Evolutionary conservation across 2,329 filamentous ascomycete species (phyloP), one percentile per base, ranked within the genome.

Genomic region (Fusarium decemcellulare): DNA sequence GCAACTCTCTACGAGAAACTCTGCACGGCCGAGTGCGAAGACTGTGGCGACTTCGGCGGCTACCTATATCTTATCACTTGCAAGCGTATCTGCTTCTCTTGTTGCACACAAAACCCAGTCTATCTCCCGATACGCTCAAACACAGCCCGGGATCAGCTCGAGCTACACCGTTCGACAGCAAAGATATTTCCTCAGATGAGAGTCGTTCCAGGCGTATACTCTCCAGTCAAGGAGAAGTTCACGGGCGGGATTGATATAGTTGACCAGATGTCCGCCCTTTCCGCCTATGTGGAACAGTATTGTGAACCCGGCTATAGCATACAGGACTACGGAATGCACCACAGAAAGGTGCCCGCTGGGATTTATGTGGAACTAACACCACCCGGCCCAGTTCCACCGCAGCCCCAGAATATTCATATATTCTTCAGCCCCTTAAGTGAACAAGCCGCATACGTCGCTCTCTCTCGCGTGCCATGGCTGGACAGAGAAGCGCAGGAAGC

Each of bases 31-130:
- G 18, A 44, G 12, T 61, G 59, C 30, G 44, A 46, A 32, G n/a
- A 5, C 4, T 58, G 57, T 15, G 18, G 47, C n/a, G 18, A 36
- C 18, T 43, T 53, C 7, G 56, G 32, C 6, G 52, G 46, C n/a
- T 63, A 63, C 14, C 40, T 67, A 8, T 60, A 60, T 18, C 55
- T 67, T n/a, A 32, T 67, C 11, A 51, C 60, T 16, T 67, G 51
- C 51, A 56, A 37, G 16, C 30, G 59, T 27, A 29, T 51, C 12
- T 61, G 53, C 54, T 51, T 51, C 43, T 2, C 12, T 14, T 61
- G 59, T 11, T 29, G 57, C n/a, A 29, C 30, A 10, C 11, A 44
- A 15, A 15, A n/a, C 11, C 11, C 11, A 12, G 15, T 9, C 39
- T 59, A 37, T 11, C 16, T 27, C 9, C 32, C 54, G 8, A 12